Conservation (phyloP, 208 protist genomes). For the Trypanosomatidae sp. region DNA sequence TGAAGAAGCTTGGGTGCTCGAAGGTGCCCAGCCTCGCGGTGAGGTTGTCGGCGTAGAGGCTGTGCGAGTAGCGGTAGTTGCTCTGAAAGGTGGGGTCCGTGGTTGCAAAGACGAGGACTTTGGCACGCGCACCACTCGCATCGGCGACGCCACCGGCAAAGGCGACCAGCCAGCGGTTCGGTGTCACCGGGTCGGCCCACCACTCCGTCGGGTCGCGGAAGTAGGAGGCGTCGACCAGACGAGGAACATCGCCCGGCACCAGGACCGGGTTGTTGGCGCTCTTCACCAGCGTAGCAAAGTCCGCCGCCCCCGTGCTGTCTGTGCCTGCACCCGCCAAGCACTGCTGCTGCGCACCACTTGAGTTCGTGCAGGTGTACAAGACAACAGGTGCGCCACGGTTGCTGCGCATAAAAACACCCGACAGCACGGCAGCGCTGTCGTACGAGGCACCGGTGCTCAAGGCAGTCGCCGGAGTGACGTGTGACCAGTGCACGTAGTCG, state of each 20-base stretch:
- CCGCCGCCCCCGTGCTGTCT: not conserved
- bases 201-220: slow-evolving; percentile 45
- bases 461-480: slow-evolving; percentile 3
- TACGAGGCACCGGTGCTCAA: slow-evolving; percentile 30
- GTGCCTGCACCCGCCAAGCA: slow-evolving; percentile 26
- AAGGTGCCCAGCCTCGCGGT: not conserved
- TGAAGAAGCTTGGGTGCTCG: slow-evolving; percentile 36
- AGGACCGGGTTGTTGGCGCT: slow-evolving; percentile 29
- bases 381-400: slow-evolving; percentile 15
- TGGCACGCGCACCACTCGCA: slow-evolving; percentile 26
- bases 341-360: slow-evolving; percentile 22
- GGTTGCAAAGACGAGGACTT: slow-evolving; percentile 47
- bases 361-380: slow-evolving; percentile 37
- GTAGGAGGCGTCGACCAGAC: slow-evolving; percentile 6
- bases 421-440: slow-evolving; percentile 30
- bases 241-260: not conserved
- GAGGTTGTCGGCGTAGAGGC: slow-evolving; percentile 25
- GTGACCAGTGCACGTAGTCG: slow-evolving; percentile 42
- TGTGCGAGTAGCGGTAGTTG: slow-evolving; percentile 43
- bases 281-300: slow-evolving; percentile 25
- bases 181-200: slow-evolving; percentile 28
- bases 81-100: slow-evolving; percentile 38
- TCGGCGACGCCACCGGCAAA: slow-evolving; percentile 38
- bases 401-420: slow-evolving; percentile 31
- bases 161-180: slow-evolving; percentile 33